Conservation (phyloP, 2,329 filamentous ascomycete genomes). For the Pseudogymnoascus sp. region DNA sequence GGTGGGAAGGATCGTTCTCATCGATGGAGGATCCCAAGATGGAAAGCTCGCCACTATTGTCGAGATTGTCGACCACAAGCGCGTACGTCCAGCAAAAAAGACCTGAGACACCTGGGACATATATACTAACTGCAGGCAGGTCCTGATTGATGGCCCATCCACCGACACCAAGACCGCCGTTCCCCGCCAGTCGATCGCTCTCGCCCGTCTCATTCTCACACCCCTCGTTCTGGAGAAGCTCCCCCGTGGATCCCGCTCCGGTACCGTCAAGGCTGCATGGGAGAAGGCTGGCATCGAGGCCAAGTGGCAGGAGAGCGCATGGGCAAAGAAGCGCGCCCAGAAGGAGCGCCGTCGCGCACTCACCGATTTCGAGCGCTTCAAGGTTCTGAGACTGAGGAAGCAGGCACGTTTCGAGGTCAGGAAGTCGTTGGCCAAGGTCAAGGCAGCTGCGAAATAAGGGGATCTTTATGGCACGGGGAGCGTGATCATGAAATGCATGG, state of each 20-base stretch:
- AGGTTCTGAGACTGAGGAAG: conserved; percentile 99
- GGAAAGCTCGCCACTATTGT: conserved; percentile 91
- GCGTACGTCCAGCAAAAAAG: conserved; percentile 62
- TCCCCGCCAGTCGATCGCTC: conserved; percentile 77
- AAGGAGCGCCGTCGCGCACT: conserved; percentile 81
- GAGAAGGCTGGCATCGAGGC: conserved; percentile 83
- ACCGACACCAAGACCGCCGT: conserved; percentile 72
- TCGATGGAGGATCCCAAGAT: conserved; percentile 71
- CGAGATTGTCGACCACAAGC: conserved; percentile 99
- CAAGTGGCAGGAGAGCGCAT: conserved; percentile 88
- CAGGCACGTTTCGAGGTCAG: conserved; percentile 97
- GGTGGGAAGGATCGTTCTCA: conserved; percentile 93
- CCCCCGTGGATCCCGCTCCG: conserved; percentile 76
- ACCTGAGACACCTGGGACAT: conserved; percentile 16
- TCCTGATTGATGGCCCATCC: conserved; percentile 91
- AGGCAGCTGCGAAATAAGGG: conserved; percentile 64
- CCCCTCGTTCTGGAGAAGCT: conserved; percentile 81
- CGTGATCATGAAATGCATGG: conserved; percentile 44
- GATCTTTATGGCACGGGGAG: conserved; percentile 30
- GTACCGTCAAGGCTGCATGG: conserved; percentile 81
- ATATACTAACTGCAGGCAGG: conserved; percentile 48
- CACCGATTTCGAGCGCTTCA: conserved; percentile 99
- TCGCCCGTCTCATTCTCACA: conserved; percentile 82
- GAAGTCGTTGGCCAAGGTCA: conserved; percentile 92
- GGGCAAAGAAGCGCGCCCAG: conserved; percentile 89